Base-by-base conservation (phyloP, 208 protist genomes). In the Trypanosoma theileri region DNA sequence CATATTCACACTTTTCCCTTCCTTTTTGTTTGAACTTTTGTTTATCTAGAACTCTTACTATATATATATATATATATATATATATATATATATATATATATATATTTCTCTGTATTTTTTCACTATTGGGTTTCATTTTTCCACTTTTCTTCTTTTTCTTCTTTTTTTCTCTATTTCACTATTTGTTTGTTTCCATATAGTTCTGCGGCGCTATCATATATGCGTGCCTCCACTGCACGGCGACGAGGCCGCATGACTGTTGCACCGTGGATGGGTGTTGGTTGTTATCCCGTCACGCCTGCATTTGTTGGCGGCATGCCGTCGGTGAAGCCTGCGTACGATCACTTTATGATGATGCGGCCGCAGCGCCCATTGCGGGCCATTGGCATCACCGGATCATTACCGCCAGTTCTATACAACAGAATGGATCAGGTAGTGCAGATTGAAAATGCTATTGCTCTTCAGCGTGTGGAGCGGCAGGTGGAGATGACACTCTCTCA, bases 401-500 rank as follows among this genome's bases (percentile, higher is more conserved):
- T 93, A 10, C 91, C 88, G 4, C 88, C 85, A 8, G 91, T 92
- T 10, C 82, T 93, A 31, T 91, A 85, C 77, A 92, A 94, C 73
- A 82, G 88, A 31, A 69, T 88, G 70, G 91, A 96, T 55, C 85
- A 94, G 53, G 78, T 96, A 22, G 70, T 94, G 13, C 80, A 82
- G 26, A 85, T 96, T 28, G 88, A 96, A 57, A 94, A 96, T 58
- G 88, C 87, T 12, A 77, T 96, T 44, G 91, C 84, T 13, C 62
- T 94, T 53, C 86, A 87, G 69, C 86, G 91, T 10, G 80, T 84
- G 45, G 86, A 96, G 73, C 80, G 89, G 31, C 91, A 96, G 61
- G 79, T 96, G 11, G 82, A 86, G 17, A 86, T 90, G 24, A 88
- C 86, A 48, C 85, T 96, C 19, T 91, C 91, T 10, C 91, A 96